Percentiles rank a stretch among this genome's conserved stretches.
These are phyloP conservation scores for Gliomastix tumulicola DNA, from an alignment of 2,329 filamentous ascomycete species.

Conservation along the genomic window DNA sequence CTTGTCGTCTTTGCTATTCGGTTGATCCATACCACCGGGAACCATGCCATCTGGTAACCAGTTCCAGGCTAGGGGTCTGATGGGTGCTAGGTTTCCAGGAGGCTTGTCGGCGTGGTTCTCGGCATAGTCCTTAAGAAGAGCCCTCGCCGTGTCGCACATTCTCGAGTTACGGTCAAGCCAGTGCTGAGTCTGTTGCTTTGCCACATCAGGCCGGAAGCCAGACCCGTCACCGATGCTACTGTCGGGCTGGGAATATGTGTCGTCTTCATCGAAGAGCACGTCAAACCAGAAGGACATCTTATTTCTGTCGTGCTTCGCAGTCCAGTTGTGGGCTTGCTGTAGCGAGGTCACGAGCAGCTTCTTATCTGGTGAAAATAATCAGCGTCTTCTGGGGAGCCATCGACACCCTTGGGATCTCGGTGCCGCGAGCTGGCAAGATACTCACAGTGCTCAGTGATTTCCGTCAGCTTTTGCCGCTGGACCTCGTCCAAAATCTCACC, in stretches of 20 bases:
- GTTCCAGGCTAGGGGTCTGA: slow-evolving; percentile 47
- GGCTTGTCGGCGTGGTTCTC: slow-evolving; percentile 39
- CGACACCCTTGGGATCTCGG: no score
- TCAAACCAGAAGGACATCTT: slow-evolving; percentile 66
- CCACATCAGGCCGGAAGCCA: slow-evolving; percentile 46
- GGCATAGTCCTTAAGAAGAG: slow-evolving; percentile 48
- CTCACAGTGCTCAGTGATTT: slow-evolving; percentile 59
- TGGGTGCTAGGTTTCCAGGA: slow-evolving; percentile 40
- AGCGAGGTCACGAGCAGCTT: slow-evolving; percentile 59
- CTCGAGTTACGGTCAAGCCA: slow-evolving; percentile 56
- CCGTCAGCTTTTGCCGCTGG: slow-evolving; percentile 49
- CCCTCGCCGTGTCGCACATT: slow-evolving; percentile 48
- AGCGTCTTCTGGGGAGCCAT: no score
- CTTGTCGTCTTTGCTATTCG: slow-evolving; percentile 31
- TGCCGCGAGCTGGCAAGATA: no score
- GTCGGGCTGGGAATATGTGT: slow-evolving; percentile 37
- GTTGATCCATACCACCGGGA: slow-evolving; percentile 11
- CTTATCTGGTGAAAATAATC: slow-evolving; percentile 51
- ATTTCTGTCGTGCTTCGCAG: slow-evolving; percentile 60
- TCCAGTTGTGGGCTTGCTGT: slow-evolving; percentile 64
- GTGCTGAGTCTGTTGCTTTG: slow-evolving; percentile 54
- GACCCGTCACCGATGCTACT: slow-evolving; percentile 45
- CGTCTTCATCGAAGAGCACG: slow-evolving; percentile 55
- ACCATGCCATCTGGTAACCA: slow-evolving; percentile 36
- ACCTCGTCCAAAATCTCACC: slow-evolving; percentile 54